Conservation (phyloP, 129 eudicot species). For the Saposhnikovia divaricata region DNA sequence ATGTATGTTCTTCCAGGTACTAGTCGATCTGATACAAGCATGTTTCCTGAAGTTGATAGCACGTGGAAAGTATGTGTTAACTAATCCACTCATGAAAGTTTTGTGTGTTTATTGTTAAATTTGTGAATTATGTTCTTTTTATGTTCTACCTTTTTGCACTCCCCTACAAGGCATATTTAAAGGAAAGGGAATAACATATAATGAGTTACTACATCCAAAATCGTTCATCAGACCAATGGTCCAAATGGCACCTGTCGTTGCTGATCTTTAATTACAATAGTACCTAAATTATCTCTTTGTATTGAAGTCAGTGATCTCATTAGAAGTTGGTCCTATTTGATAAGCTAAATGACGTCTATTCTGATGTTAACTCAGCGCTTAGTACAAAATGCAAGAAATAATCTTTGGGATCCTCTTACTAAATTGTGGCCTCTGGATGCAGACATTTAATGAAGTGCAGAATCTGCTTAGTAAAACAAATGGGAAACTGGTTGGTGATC, state of each 20-base stretch:
- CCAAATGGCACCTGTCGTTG: not conserved
- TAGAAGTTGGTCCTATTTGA: not conserved
- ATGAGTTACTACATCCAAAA: no score
- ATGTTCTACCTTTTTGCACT: not conserved
- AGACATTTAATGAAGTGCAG: slow-evolving; percentile 91
- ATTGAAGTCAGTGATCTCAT: not conserved
- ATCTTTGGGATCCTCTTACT: not conserved
- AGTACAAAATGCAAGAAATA: not conserved
- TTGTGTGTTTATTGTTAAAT: not conserved
- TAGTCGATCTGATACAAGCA: slow-evolving; percentile 47
- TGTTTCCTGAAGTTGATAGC: slow-evolving; percentile 94
- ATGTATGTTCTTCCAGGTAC: slow-evolving; percentile 37
- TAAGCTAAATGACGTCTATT: not conserved
- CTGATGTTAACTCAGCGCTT: not conserved
- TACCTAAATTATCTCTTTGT: not conserved
- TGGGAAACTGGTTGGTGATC: slow-evolving; percentile 76
- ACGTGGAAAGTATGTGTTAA: slow-evolving; percentile 74
- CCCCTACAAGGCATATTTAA: not conserved
- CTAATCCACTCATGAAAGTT: slow-evolving; percentile 4
- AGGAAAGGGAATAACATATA: not conserved
- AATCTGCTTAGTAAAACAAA: slow-evolving; percentile 71
- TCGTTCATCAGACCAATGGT: not conserved
- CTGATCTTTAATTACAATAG: not conserved
- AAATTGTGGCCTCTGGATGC: slow-evolving; percentile 16
- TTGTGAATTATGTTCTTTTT: not conserved